A percentile compares a stretch with the other conserved stretches of the same genome.
phyloP scores from a whole-genome alignment of 805 yeast genomes.

The Saturnispora dispora region DNA sequence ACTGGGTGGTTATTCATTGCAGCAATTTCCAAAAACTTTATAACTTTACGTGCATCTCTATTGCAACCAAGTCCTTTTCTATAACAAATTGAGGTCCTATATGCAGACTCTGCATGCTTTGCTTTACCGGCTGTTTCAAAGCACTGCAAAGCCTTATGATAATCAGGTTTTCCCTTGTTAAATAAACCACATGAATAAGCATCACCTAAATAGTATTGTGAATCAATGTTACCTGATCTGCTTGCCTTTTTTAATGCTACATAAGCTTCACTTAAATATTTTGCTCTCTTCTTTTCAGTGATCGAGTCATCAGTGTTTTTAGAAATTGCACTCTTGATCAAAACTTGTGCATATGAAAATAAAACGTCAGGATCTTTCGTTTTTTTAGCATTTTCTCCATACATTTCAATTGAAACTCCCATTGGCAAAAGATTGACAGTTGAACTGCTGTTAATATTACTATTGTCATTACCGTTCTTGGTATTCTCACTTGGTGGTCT shows the following conservation, averaged over 20 bases:
- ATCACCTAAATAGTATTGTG: conserved; percentile 89
- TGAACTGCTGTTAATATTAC: background rate
- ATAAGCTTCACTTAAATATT: conserved; percentile 69
- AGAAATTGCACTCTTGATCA: conserved; percentile 34
- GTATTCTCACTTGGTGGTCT: background rate
- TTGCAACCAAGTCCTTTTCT: conserved; percentile 93
- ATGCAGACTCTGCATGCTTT: conserved; percentile 86
- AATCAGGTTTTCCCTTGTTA: conserved; percentile 55
- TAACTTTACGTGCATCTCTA: conserved; percentile 77
- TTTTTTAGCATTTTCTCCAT: conserved; percentile 76
- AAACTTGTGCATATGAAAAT: conserved; percentile 80
- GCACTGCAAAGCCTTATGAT: conserved; percentile 62
- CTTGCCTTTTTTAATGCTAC: conserved; percentile 37
- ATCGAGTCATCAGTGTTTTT: conserved; percentile 11
- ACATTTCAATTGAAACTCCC: conserved; percentile 71
- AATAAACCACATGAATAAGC: conserved; percentile 78
- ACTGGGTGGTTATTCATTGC: conserved; percentile 90
- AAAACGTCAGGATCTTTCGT: conserved; percentile 80
- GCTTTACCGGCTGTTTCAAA: conserved; percentile 91
- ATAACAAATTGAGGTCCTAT: conserved; percentile 82
- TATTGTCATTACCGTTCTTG: background rate
- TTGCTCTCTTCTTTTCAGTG: conserved; percentile 32
- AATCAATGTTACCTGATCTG: conserved; percentile 48
- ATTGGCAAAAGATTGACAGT: conserved; percentile 26
- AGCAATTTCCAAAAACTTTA: conserved; percentile 76